Evolutionary conservation across 169 alveolate genomes (phyloP), one percentile per base, ranked within the genome.

Genomic region (Plasmodium berghei): DNA sequence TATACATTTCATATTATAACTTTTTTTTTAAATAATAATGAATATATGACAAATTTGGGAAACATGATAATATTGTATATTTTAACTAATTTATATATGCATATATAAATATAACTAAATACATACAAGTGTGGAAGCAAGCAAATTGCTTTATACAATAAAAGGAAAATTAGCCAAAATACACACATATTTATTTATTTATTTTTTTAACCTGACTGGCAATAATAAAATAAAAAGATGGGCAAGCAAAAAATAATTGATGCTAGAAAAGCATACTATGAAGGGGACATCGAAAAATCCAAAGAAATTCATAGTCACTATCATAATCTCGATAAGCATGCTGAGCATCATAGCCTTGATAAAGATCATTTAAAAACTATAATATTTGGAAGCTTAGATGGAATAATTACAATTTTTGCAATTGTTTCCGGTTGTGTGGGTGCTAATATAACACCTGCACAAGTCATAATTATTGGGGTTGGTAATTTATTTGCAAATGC

Each of bases 361-460:
- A 85, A 94, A n/a, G 96, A 95, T 10, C 91, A 88, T 48, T 72
- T 96, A 56, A 96, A 96, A 74, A 96, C 96, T 9, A 87, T 96
- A 9, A 96, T 96, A 1, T 96, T 96, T 83, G 98, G 98, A 28
- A 98, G 98, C 28, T 91, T 96, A 9, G 98, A 96, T 77, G 98
- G 98, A 45, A 96, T 96, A 34, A 95, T 96, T 26, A 96, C 98
- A 10, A 96, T 96, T 61, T 96, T 96, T 88, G 97, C 98, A 1
- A 93, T 96, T 9, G 97, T 96, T 34, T 95, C 98, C 16, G 98
- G 98, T 6, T 95, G 97, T 66, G 97, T 95, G 24, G 98, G 98
- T 18, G 98, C 98, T 22, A 89, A 94, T 24, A 87, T 96, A 61
- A 92, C 97, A 49, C 96, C 97, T n/a, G 71, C 94, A 9, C 96